Evolutionary conservation across 2,329 filamentous ascomycete genomes (phyloP), one percentile per base, ranked within the genome.

Genomic region (Colletotrichum plurivorum): DNA sequence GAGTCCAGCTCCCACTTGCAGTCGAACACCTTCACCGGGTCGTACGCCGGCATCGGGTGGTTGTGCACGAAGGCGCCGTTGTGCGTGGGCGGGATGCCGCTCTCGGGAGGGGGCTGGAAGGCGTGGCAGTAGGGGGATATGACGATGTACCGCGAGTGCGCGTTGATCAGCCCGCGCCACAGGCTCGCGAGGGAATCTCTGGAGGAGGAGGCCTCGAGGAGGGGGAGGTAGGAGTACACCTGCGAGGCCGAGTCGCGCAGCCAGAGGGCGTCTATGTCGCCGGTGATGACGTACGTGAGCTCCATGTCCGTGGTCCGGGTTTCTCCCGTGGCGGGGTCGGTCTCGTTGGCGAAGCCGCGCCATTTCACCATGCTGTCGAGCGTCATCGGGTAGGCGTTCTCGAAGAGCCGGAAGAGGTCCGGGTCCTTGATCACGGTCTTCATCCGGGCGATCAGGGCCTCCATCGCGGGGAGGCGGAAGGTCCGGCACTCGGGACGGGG

Each of bases 1-100:
- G 93, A 95, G 82, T 97, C 94, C 45, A 97, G 88, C 80, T 97
- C 94, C 80, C 95, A 97, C 81, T 97, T 97, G 86, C 94, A 97
- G 77, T 95, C 93, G 75, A 94, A 95, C 1, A 95, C 81, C 45
- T 90, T 85, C 2, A 84, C 84, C 1, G 87, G 85, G 74, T 92
- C 93, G 25, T 94, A 92, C 36, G 85, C 81, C 0, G 94, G 93
- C 84, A 70, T 89, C 80, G 79, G 76, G 80, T 83, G 71, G 78
- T 92, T 90, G 2, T 87, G 86, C 67, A 86, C 87, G 73, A 84
- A 86, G 0, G 88, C 89, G 2, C 85, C 83, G 74, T 92, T 92
- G 13, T 80, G 76, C 0, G 85, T 83, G 2, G 91, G 87, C 2
- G 79, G 75, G 41, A 95, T 85, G 3, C 89, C 88, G 59, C 92